Percentiles rank a stretch among this genome's conserved stretches.
Evolutionary conservation across 83 land plant species (phyloP).

Genomic region (Diphasiastrum complanatum): DNA sequence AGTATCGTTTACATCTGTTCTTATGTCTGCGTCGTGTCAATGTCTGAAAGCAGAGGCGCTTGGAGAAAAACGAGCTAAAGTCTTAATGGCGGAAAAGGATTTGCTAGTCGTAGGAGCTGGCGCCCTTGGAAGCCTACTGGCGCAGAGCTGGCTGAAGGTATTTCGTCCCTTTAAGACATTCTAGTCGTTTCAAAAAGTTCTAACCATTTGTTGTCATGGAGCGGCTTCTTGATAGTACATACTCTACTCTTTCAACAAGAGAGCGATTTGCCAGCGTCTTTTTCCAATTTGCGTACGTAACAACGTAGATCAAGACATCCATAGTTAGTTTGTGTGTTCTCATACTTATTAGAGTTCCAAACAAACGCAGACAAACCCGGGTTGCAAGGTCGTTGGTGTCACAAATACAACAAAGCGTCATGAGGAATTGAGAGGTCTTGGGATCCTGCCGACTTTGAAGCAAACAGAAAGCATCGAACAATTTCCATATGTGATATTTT

Average conservation of each 20-base stretch:
- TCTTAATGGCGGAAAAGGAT: too few species aligned
- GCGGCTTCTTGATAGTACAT: not conserved
- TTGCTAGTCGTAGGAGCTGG: constrained; percentile 89
- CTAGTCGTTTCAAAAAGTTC: not conserved
- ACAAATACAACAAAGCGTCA: constrained; percentile 73
- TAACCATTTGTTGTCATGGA: not conserved
- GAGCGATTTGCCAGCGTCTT: too few species aligned
- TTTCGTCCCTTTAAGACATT: not conserved
- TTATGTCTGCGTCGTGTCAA: too few species aligned
- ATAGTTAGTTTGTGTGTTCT: not conserved
- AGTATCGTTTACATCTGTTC: too few species aligned
- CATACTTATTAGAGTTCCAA: not conserved
- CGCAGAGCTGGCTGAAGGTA: constrained; percentile 70
- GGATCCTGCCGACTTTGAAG: constrained; percentile 58
- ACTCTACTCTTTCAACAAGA: not conserved
- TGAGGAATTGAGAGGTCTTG: constrained; percentile 58
- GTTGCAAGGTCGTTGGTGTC: constrained; percentile 59
- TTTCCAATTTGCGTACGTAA: too few species aligned
- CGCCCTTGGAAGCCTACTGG: constrained; percentile 77
- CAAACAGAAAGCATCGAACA: constrained; percentile 24
- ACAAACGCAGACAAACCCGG: constrained; percentile 52
- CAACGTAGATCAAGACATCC: not conserved
- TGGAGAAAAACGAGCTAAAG: too few species aligned
- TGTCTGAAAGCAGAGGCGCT: too few species aligned
- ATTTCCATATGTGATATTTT: constrained; percentile 80